Evolutionary conservation across 2,329 filamentous ascomycete species (phyloP), one percentile per base, ranked within the genome.

Genomic region (Cladosporium sp.): DNA sequence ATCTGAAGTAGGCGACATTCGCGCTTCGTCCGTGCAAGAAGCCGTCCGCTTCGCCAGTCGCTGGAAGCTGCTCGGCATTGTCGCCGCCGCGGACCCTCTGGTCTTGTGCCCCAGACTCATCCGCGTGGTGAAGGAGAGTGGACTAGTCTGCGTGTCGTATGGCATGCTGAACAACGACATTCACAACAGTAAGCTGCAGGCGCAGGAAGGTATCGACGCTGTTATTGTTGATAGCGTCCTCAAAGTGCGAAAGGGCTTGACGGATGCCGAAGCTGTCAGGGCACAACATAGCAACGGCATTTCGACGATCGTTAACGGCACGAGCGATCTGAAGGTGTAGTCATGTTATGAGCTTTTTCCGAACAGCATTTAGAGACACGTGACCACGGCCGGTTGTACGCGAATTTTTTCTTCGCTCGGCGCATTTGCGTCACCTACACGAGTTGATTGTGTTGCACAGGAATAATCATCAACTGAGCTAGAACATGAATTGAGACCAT

Each of bases 141-240:
- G 93, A 4, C 75, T 99, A 60, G 91, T 99, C 2, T 99, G 94
- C 70, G 91, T 97, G 56, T 95, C 89, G 63, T 99, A 99, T 68
- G 94, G 94, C n/a, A 78, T 81, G 12, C 74, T 91, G 68, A 99
- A 99, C 71, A 99, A 99, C 61, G 87, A 97, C 52, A 83, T 90
- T 0, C 79, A 83, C 19, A 88, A 95, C 74, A 92, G 96, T 35
- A 87, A 93, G 86, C 78, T 88, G 62, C 94, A 99, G 86, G 90
- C 95, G 9, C 89, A 90, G 56, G 90, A 97, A 74, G 93, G 94
- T 48, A 97, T 99, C 61, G 94, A 99, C 70, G 94, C 94, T 1
- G 93, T 99, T 55, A 99, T 99, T 69, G 94, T 97, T 13, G 94
- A 99, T 71, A 94, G 85, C 61, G 93, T 99, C 3, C 82, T 97